These are phyloP conservation scores for Diplodia scrobiculata DNA, from an alignment of 2,329 filamentous ascomycete species.

Conservation along the genomic window DNA sequence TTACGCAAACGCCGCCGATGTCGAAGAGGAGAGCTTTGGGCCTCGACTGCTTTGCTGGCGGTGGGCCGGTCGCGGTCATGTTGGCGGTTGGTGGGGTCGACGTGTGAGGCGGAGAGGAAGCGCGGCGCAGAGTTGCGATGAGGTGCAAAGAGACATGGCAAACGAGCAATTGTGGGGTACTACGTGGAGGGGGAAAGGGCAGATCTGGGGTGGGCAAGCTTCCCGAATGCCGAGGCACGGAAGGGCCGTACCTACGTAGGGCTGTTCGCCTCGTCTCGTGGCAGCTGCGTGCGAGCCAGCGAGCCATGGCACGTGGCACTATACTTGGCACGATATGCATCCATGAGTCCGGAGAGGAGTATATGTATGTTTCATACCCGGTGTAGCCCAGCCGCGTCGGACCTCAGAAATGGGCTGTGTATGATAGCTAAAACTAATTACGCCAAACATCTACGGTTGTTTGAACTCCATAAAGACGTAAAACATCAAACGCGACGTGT, in stretches of 20 bases:
- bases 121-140: neutral
- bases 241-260: neutral
- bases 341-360: conserved; percentile 11
- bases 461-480: conserved; percentile 14
- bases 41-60: too few relatives aligned
- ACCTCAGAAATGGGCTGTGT: neutral
- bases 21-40: conserved; percentile 69
- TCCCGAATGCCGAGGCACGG: conserved; percentile 22
- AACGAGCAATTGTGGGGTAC: conserved; percentile 10
- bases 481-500: conserved; percentile 9
- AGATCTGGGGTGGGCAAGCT: conserved; percentile 17
- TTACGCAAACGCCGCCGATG: conserved; percentile 94
- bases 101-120: neutral
- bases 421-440: conserved; percentile 18
- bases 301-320: neutral
- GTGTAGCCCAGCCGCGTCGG: neutral
- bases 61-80: conserved; percentile 5
- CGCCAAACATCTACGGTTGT: conserved; percentile 10
- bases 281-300: neutral
- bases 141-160: conserved; percentile 11
- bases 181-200: conserved; percentile 5
- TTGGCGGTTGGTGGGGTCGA: neutral
- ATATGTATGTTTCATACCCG: neutral
- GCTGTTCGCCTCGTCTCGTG: neutral
- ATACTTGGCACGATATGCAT: neutral